Conservation (phyloP, 2,329 filamentous ascomycete species). For the Fusarium compactum region DNA sequence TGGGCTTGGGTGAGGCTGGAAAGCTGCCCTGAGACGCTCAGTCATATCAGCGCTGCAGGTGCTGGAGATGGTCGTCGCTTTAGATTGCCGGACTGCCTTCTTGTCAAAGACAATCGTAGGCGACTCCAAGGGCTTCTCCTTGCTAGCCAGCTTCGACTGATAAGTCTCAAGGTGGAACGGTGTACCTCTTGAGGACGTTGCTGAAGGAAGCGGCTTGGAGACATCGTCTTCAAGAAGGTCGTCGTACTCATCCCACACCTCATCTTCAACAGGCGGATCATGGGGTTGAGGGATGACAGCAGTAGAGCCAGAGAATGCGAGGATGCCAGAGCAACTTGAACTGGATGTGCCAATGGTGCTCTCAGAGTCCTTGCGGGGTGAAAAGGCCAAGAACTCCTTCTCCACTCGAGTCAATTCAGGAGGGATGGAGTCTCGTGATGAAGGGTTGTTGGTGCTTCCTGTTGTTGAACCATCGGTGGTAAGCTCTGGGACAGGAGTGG, state of each 20-base stretch:
- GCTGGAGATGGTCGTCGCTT: constrained; percentile 60
- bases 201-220: constrained; percentile 60
- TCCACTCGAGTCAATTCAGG: constrained; percentile 47
- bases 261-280: constrained; percentile 79
- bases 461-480: constrained; percentile 52
- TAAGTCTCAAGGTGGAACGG: constrained; percentile 69
- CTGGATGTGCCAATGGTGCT: constrained; percentile 59
- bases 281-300: constrained; percentile 73
- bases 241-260: constrained; percentile 95
- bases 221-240: constrained; percentile 80
- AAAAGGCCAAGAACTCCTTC: constrained; percentile 79
- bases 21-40: constrained; percentile 63
- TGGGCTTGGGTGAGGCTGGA: constrained; percentile 58
- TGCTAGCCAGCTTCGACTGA: constrained; percentile 53
- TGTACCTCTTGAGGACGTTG: constrained; percentile 67
- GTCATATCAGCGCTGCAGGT: constrained; percentile 68
- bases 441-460: constrained; percentile 50
- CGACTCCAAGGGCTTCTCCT: constrained; percentile 59
- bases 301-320: constrained; percentile 71
- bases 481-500: constrained; percentile 55
- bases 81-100: constrained; percentile 51
- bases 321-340: constrained; percentile 75
- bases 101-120: constrained; percentile 57
- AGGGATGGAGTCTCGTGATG: constrained; percentile 49
- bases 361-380: constrained; percentile 78